phyloP scores from a whole-genome alignment of 352 stramenopile species.

The Globisporangium recalcitrans region DNA sequence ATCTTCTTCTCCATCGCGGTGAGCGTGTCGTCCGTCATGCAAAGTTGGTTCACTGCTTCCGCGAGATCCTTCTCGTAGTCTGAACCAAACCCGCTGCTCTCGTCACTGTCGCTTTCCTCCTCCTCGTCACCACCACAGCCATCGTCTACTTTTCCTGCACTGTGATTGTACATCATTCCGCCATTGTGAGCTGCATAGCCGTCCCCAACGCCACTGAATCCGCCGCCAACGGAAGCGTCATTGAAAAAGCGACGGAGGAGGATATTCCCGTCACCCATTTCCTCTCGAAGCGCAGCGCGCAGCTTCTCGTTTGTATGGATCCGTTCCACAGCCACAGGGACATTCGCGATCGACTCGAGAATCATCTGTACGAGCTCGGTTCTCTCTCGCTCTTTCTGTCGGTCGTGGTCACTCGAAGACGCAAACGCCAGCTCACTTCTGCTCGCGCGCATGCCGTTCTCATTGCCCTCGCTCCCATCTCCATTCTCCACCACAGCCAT shows the following conservation, averaged over 20 bases:
- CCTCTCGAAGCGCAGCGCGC: constrained; percentile 43
- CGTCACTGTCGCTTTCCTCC: constrained; percentile 17
- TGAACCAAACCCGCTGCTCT: constrained; percentile 50
- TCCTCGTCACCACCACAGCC: constrained; percentile 7
- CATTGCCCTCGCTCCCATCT: background rate
- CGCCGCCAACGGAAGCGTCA: background rate
- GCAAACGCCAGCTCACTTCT: background rate
- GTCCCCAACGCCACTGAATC: constrained; percentile 6
- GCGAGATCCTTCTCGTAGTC: constrained; percentile 71
- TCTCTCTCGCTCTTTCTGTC: constrained; percentile 53
- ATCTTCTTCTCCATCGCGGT: constrained; percentile 45
- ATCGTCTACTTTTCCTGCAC: constrained; percentile 9
- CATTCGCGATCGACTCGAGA: constrained; percentile 66
- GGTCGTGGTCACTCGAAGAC: constrained; percentile 28
- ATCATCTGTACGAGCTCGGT: constrained; percentile 71
- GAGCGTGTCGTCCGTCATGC: constrained; percentile 58
- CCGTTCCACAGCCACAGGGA: constrained; percentile 59
- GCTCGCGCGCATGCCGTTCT: background rate
- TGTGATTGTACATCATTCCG: constrained; percentile 6
- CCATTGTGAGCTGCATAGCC: background rate
- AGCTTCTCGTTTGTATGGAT: constrained; percentile 71
- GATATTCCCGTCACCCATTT: constrained; percentile 48
- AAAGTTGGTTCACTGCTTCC: constrained; percentile 61
- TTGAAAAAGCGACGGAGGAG: constrained; percentile 46
- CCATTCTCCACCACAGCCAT: background rate